These are phyloP conservation scores for Mucor ambiguus DNA, from an alignment of 371 early-diverging fungal species.

Conservation along the genomic window DNA sequence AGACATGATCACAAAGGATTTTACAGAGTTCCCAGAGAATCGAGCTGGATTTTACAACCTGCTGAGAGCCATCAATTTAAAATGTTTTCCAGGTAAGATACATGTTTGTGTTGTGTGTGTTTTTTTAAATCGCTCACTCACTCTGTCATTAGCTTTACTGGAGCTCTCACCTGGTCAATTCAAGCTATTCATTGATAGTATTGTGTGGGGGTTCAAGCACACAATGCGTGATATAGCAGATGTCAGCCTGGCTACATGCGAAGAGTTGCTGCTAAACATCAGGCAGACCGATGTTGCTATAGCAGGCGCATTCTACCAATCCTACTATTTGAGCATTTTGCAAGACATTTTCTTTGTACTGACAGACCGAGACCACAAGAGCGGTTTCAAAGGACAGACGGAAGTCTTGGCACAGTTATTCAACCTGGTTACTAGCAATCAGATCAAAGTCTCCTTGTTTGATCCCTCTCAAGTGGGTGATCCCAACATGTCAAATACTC, in stretches of 20 bases:
- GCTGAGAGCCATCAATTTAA: slow-evolving; percentile 79
- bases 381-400: slow-evolving; percentile 92
- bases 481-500: slow-evolving; percentile 76
- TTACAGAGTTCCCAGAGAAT: slow-evolving; percentile 96
- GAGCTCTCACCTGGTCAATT: slow-evolving; percentile 82
- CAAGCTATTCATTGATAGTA: slow-evolving; percentile 87
- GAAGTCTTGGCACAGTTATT: slow-evolving; percentile 91
- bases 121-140: neutral
- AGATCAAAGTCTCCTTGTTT: slow-evolving; percentile 83
- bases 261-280: slow-evolving; percentile 83
- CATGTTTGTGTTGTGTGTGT: neutral
- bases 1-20: slow-evolving; percentile 98
- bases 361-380: slow-evolving; percentile 96
- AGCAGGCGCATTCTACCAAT: slow-evolving; percentile 88
- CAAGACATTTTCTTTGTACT: slow-evolving; percentile 96
- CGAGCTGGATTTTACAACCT: slow-evolving; percentile 93
- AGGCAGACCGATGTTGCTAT: slow-evolving; percentile 72
- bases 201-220: slow-evolving; percentile 99
- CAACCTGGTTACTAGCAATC: slow-evolving; percentile 76
- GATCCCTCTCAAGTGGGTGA: slow-evolving; percentile 69
- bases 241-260: slow-evolving; percentile 80
- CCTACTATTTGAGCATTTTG: slow-evolving; percentile 84
- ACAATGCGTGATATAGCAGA: slow-evolving; percentile 98
- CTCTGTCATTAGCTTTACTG: slow-evolving; percentile 56
- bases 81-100: slow-evolving; percentile 78